phyloP scores from a whole-genome alignment of 2,329 filamentous ascomycete species.

The Pyrenophora teres region DNA sequence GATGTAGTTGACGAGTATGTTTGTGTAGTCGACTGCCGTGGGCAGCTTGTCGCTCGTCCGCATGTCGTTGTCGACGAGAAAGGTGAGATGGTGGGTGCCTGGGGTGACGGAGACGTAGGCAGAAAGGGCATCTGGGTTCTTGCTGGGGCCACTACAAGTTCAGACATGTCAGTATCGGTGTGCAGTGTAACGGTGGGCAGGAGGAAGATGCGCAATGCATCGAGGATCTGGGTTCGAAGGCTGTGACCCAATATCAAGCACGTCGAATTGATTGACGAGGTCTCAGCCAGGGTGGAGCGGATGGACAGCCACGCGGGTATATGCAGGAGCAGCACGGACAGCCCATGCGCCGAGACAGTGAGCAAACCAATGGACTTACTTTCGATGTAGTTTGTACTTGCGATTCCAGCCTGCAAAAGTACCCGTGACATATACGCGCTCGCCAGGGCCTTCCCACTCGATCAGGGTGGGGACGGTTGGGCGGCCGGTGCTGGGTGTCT shows the following conservation, averaged over 20 bases:
- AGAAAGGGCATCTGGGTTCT: slow-evolving; percentile 65
- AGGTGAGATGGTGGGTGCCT: slow-evolving; percentile 95
- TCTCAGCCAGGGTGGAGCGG: slow-evolving; percentile 19
- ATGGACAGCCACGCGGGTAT: slow-evolving; percentile 31
- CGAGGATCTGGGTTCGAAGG: slow-evolving; percentile 5
- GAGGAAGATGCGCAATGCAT: slow-evolving; percentile 14
- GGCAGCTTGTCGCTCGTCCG: slow-evolving; percentile 83
- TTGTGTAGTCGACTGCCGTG: slow-evolving; percentile 96
- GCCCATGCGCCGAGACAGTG: slow-evolving; percentile 17
- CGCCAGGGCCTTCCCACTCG: slow-evolving; percentile 81
- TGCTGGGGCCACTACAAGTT: slow-evolving; percentile 45
- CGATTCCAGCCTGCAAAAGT: slow-evolving; percentile 97
- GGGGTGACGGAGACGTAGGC: slow-evolving; percentile 82
- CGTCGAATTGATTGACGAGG: slow-evolving; percentile 21
- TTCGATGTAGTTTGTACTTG: slow-evolving; percentile 83
- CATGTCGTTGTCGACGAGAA: slow-evolving; percentile 94
- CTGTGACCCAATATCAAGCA: slow-evolving; percentile 1
- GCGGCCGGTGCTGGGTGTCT: slow-evolving; percentile 64
- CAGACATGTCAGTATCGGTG: slow-evolving; percentile 33
- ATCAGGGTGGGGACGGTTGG: slow-evolving; percentile 82
- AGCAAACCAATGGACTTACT: slow-evolving; percentile 63
- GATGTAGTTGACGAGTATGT: slow-evolving; percentile 97
- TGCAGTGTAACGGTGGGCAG: slow-evolving; percentile 38
- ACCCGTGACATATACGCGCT: slow-evolving; percentile 94
- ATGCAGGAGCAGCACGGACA: slow-evolving; percentile 11